These are phyloP conservation scores for Wickerhamiella bombiphila DNA, from an alignment of 805 yeast species.

Conservation along the genomic window DNA sequence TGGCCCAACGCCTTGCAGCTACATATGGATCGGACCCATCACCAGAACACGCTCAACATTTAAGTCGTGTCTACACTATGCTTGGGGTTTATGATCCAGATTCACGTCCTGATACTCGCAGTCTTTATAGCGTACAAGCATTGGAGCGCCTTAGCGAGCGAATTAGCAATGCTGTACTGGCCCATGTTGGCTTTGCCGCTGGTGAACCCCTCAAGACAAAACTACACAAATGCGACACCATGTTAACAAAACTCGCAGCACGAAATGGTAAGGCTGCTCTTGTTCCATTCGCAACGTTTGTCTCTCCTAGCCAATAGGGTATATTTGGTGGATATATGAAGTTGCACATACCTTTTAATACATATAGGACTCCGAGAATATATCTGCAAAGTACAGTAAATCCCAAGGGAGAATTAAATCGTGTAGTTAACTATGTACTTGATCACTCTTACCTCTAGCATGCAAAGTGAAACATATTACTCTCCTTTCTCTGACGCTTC, in stretches of 20 bases:
- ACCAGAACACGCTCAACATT: background rate
- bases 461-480: too few relatives aligned
- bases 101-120: background rate
- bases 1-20: background rate
- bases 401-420: too few relatives aligned
- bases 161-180: background rate
- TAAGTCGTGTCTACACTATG: background rate
- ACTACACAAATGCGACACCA: background rate
- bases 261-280: background rate
- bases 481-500: too few relatives aligned
- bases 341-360: too few relatives aligned
- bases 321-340: too few relatives aligned
- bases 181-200: background rate
- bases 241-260: background rate
- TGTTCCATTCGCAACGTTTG: background rate
- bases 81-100: constrained; percentile 1
- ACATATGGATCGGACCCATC: background rate
- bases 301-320: too few relatives aligned
- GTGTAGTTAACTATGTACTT: background rate
- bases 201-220: background rate
- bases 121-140: background rate
- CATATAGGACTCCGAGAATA: too few relatives aligned
- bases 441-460: constrained; percentile 21
- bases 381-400: too few relatives aligned
- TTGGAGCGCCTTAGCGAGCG: background rate